These are phyloP conservation scores for Candida anglica DNA, from an alignment of 805 yeast genomes.

Conservation along the genomic window DNA sequence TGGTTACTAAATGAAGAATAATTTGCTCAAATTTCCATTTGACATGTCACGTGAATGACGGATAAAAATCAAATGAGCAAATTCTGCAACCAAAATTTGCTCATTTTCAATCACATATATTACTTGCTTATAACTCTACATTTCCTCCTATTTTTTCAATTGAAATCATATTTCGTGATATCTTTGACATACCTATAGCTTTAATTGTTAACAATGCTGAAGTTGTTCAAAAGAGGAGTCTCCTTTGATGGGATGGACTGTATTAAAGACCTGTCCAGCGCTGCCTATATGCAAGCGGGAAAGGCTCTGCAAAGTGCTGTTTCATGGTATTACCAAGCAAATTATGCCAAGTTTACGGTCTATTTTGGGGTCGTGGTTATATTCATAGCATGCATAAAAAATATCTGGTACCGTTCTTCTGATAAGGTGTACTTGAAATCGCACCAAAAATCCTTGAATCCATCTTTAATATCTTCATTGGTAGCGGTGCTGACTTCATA, in stretches of 20 bases:
- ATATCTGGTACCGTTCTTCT: conserved; percentile 20
- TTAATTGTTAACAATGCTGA: too few relatives aligned
- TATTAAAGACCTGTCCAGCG: conserved; percentile 23
- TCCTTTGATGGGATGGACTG: conserved; percentile 34
- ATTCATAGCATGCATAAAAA: conserved; percentile 28
- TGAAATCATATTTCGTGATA: too few relatives aligned
- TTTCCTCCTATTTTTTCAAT: too few relatives aligned
- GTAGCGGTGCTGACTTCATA: conserved; percentile 27
- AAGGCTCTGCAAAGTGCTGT: conserved; percentile 26
- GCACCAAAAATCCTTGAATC: conserved; percentile 7
- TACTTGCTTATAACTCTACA: too few relatives aligned
- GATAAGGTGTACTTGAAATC: conserved; percentile 17
- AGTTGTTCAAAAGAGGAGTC: background rate
- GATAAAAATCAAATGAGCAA: too few relatives aligned
- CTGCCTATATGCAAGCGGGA: conserved; percentile 14
- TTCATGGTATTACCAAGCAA: conserved; percentile 21
- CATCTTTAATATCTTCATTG: conserved; percentile 17
- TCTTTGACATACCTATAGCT: too few relatives aligned
- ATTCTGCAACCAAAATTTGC: too few relatives aligned
- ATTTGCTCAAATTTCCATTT: too few relatives aligned
- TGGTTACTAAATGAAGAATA: too few relatives aligned
- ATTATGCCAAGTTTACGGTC: conserved; percentile 34
- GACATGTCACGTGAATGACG: too few relatives aligned
- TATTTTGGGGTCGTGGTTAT: conserved; percentile 39
- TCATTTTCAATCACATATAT: too few relatives aligned